phyloP scores from a whole-genome alignment of 2,329 filamentous ascomycete species.

The Allantophomopsis cytisporea region DNA sequence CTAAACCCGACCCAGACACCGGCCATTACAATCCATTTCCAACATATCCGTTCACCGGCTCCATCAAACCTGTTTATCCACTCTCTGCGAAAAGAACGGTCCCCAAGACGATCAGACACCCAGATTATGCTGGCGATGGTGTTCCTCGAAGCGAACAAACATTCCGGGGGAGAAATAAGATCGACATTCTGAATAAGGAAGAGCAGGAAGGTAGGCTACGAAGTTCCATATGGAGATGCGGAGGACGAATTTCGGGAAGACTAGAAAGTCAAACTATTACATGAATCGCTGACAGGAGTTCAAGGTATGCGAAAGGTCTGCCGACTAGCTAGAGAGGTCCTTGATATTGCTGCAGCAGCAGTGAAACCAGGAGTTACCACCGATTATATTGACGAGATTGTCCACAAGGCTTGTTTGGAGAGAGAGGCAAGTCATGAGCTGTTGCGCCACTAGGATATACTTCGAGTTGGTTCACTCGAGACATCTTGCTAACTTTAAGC shows the following conservation, averaged over 20 bases:
- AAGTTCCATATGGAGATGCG: background rate
- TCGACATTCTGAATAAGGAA: constrained; percentile 67
- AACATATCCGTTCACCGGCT: constrained; percentile 68
- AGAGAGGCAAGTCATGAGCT: constrained; percentile 53
- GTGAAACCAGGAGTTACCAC: constrained; percentile 87
- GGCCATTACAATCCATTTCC: constrained; percentile 89
- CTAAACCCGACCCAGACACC: constrained; percentile 84
- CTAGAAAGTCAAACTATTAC: too few relatives aligned
- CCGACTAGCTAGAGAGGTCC: constrained; percentile 71
- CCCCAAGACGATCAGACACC: constrained; percentile 67
- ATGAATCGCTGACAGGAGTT: too few relatives aligned
- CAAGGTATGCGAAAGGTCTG: constrained; percentile 83
- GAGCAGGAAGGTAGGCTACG: constrained; percentile 42
- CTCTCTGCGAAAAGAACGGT: constrained; percentile 60
- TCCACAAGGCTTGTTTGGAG: constrained; percentile 90
- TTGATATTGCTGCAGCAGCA: constrained; percentile 80
- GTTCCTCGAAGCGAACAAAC: constrained; percentile 48
- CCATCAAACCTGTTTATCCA: constrained; percentile 76
- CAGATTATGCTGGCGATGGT: constrained; percentile 81
- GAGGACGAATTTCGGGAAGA: background rate
- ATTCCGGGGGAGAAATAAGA: constrained; percentile 60
- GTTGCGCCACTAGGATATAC: too few relatives aligned
- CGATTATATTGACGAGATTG: constrained; percentile 86
- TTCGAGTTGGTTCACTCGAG: background rate
- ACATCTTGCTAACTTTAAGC: constrained; percentile 8